These are phyloP conservation scores for Corchorus olitorius DNA, from an alignment of 345 rosid genomes.

Conservation along the genomic window DNA sequence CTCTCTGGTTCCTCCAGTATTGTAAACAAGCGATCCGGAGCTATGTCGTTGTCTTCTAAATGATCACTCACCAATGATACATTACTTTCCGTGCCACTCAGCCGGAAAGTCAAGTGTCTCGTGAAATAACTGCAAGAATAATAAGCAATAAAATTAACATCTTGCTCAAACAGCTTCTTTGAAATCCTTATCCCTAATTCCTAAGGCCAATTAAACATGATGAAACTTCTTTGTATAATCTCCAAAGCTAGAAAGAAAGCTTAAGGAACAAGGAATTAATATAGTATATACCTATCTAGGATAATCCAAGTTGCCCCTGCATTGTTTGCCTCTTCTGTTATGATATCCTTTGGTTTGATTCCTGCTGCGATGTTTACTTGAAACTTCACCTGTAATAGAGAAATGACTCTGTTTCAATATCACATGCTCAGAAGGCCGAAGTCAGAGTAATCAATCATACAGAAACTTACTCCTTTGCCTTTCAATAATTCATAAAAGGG, in stretches of 20 bases:
- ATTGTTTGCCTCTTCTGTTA: conserved; percentile 37
- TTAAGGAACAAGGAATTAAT: not conserved
- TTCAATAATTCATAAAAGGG: conserved; percentile 38
- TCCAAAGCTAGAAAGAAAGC: too few relatives aligned
- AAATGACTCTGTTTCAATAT: not conserved
- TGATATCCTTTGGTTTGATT: conserved; percentile 33
- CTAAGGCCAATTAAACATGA: not conserved
- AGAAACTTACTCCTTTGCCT: conserved; percentile 40
- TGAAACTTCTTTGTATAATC: not conserved
- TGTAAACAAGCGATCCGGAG: not conserved
- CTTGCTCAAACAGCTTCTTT: too few relatives aligned
- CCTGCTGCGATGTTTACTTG: conserved; percentile 43
- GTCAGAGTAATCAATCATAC: too few relatives aligned
- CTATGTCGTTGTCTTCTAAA: conserved; percentile 2
- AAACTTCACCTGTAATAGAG: conserved; percentile 40
- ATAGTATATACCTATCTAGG: conserved; percentile 33
- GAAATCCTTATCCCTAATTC: not conserved
- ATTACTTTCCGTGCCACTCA: conserved; percentile 35
- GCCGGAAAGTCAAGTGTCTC: conserved; percentile 30
- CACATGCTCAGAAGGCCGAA: not conserved
- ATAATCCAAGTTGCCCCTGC: conserved; percentile 40
- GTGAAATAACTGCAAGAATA: conserved; percentile 34
- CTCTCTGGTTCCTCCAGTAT: not conserved
- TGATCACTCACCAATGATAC: conserved; percentile 31
- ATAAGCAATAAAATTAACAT: not conserved